Conservation (phyloP, 2,329 filamentous ascomycete species). For the Ophidiomyces ophidiicola region DNA sequence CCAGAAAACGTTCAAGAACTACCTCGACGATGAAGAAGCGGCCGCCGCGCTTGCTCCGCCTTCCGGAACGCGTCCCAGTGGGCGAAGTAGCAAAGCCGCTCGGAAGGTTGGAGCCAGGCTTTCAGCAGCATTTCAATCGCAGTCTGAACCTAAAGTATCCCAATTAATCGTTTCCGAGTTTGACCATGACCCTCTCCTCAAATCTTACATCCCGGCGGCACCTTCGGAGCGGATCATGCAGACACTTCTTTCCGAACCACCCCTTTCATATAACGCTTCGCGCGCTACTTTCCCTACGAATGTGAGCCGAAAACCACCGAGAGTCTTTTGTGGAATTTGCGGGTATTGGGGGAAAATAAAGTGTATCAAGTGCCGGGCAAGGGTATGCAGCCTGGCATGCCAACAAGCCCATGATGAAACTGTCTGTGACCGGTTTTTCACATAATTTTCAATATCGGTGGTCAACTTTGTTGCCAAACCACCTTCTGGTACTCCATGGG, state of each 20-base stretch:
- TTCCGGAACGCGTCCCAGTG: slow-evolving; percentile 15
- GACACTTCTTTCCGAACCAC: slow-evolving; percentile 34
- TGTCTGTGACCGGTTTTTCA: slow-evolving; percentile 32
- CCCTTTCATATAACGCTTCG: slow-evolving; percentile 37
- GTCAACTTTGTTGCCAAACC: too few species aligned
- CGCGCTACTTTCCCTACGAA: slow-evolving; percentile 26
- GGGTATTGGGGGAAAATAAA: slow-evolving; percentile 41
- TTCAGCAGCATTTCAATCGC: slow-evolving; percentile 4
- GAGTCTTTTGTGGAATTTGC: slow-evolving; percentile 38
- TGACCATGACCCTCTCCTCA: slow-evolving; percentile 33
- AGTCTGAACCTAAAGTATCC: slow-evolving; percentile 1
- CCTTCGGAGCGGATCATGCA: slow-evolving; percentile 38
- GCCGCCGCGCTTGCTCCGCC: slow-evolving; percentile 21
- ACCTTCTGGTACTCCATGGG: too few species aligned
- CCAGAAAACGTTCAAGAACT: slow-evolving; percentile 40
- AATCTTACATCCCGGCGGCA: slow-evolving; percentile 31
- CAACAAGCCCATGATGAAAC: slow-evolving; percentile 39
- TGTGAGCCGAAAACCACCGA: slow-evolving; percentile 21
- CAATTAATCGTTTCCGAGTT: slow-evolving; percentile 27
- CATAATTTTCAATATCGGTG: too few species aligned
- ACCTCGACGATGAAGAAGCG: slow-evolving; percentile 41
- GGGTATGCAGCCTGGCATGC: slow-evolving; percentile 38
- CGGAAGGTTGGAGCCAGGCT: neutral
- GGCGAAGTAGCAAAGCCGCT: slow-evolving; percentile 17
- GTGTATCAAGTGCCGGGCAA: slow-evolving; percentile 36